Base-by-base conservation (phyloP, 345 rosid species). In the Acer campestre region DNA sequence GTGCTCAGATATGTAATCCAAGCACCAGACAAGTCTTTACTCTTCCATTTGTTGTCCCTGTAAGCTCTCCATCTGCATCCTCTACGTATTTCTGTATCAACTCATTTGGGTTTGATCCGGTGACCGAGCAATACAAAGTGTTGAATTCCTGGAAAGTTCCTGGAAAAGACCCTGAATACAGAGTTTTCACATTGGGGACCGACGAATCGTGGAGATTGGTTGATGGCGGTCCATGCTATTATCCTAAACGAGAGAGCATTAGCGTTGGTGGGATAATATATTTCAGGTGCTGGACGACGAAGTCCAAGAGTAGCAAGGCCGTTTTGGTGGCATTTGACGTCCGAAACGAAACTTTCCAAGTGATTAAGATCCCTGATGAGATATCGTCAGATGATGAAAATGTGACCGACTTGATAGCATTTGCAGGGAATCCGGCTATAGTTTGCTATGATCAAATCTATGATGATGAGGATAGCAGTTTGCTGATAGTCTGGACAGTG, bases 1-100 rank as follows among this genome's bases (percentile, higher is more conserved):
- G 31, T 25, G 79, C 81, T 40, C 75, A 75, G 1, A 29, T 82
- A 22, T 78, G 80, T 31, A 81, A 82, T 20, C 81, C 81, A 1
- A 74, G 81, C 66, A 82, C 79, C 22, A 59, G 81, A 16, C 68
- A 70, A 46, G 14, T 7, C 55, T 1, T 72, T 6, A 55, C 44
- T 22, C 66, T 72, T 18, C 80, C 80, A 2, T 67, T 65, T 7
- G 6, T 79, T 66, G 31, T 49, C 11, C 62, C 77, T 0, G 10
- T 8, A 11, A 31, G 48, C 46, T 75, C 85, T 10, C 71, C 70
- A 9, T 18, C 29, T 18, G 67, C 70, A 16, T 13, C 68, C 40
- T 67, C 75, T 1, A 71, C 82, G 1, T 42, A 17, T 18, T 76
- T 40, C 18, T 79, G 72, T 14, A 77, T 79, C 2, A 79, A 82